Base-by-base conservation (phyloP, 1,284 basidiomycete species). In the Termitomyces sp. region DNA sequence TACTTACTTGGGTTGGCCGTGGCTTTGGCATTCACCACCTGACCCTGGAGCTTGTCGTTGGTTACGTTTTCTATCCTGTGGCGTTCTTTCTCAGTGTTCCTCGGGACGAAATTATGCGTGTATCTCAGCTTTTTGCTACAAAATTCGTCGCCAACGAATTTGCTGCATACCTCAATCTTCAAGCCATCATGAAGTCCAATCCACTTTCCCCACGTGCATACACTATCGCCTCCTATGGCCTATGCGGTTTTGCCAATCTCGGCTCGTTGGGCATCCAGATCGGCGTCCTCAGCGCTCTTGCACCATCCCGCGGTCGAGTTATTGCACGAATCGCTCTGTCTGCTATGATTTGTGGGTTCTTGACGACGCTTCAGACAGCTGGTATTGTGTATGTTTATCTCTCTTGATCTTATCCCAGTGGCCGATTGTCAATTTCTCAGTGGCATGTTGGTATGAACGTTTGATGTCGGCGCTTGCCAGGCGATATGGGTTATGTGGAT, bases 81-180 rank as follows among this genome's bases (percentile, higher is more conserved):
- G 80, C 86, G 3, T 93, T 93, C 77, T 81, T 94, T 72, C 76
- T 94, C 58, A 84, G 86, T 59, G 87, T 89, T 3, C 89, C 89
- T 0, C 80, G 81, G 35, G 52, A 61, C 24, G 88, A 91, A 68
- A 88, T 91, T 61, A 72, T 91, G 33, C 74, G 74, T 40, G 87
- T 91, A 37, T 78, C 88, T n/a, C 80, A 85, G 63, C 77, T 95
- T 21, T 82, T 96, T 56, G 91, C 88, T 19, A 88, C 86, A 37
- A 96, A 95, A 70, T 78, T 96, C 58, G 78, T 95, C 49, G 88
- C 88, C 56, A 92, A 92, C 67, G 91, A 93, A 71, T 95, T 94
- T 62, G 86, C 86, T 47, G 92, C 87, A 7, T 95, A 93, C 71
- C 65, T 74, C 16, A 75, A 77, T 37, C 74, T 91, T 37, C 72